Base-by-base conservation (phyloP, 2,329 filamentous ascomycete genomes). In the Apiospora koreana region DNA sequence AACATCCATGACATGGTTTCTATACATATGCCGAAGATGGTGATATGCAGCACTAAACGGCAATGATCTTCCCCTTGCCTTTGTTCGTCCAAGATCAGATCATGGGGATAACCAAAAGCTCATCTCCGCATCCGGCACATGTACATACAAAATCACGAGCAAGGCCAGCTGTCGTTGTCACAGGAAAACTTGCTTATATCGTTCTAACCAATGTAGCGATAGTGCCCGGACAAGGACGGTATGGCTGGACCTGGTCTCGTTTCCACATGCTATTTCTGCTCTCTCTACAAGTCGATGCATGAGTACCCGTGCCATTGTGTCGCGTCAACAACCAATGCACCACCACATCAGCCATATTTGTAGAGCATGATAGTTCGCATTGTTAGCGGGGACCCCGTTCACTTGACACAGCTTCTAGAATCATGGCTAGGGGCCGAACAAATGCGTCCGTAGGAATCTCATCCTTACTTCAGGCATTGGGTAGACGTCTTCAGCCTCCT, bases 261-360 rank as follows among this genome's bases (percentile, higher is more conserved):
- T 62, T 38, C 54, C 54, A 62, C 54, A 62, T 62, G 54, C 31
- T n/a, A 48, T 48, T 48, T 48, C n/a, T 48, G 46, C n/a, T 58
- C 25, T 18, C 25, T 35, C 50, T 58, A 18, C 50, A 31, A 25
- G 3, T 50, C 48, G 23, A 50, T 50, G 23, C 48, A 28, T 50
- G 16, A 12, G 14, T 58, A 58, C 25, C 25, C 28, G 50, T 35
- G 28, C 14, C 14, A 43, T 43, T 18, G 41, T 43, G 12, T 2
- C 14, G 14, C 16, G 41, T 43, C 41, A 43, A 43, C 41, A 43
- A 16, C 41, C 41, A 43, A 43, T 43, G 41, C 41, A 43, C 14
- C 41, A 43, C 14, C 14, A 43, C 41, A 43, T 12, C 41, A 43
- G 12, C 41, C 41, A 43, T 43, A 16, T 16, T 18, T 43, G 41